phyloP scores from a whole-genome alignment of 208 protist species.

The Lotmaria passim region DNA sequence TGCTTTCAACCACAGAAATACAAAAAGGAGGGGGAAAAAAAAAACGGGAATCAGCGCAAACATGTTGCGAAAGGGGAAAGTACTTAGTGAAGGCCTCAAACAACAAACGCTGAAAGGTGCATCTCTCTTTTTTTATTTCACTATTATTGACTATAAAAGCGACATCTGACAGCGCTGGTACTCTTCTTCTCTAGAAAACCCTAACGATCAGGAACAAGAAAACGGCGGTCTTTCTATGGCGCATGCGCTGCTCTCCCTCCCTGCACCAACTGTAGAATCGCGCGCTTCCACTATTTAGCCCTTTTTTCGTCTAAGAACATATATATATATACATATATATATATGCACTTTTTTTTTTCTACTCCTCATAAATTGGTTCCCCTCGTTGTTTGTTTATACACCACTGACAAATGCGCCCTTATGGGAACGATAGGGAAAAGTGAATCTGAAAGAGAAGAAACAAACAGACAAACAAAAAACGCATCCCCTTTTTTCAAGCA shows the following conservation, averaged over 20 bases:
- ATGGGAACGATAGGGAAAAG: constrained; percentile 2
- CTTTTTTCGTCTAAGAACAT: not conserved
- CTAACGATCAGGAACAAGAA: not conserved
- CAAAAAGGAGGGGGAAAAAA: too few relatives aligned
- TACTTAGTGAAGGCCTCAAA: not conserved
- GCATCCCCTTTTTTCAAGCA: not conserved
- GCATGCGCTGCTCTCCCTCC: constrained; percentile 1
- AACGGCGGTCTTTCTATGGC: not conserved
- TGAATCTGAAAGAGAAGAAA: not conserved
- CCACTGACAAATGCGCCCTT: constrained; percentile 1
- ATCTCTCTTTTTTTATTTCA: not conserved
- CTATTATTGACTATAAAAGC: not conserved
- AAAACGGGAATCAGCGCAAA: too few relatives aligned
- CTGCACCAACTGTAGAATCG: not conserved
- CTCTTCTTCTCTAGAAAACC: not conserved
- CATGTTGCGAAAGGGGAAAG: not conserved
- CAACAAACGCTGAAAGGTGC: not conserved
- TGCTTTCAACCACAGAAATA: not conserved
- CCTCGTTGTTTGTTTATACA: constrained; percentile 10
- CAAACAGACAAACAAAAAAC: not conserved
- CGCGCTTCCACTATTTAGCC: constrained; percentile 1
- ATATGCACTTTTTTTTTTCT: not conserved
- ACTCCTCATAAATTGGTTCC: not conserved
- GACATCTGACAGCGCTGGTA: not conserved
- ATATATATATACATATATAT: constrained; percentile 1